Evolutionary conservation across 148 eudicot genomes (phyloP).

Genomic region (Rhododendron ovatum): DNA sequence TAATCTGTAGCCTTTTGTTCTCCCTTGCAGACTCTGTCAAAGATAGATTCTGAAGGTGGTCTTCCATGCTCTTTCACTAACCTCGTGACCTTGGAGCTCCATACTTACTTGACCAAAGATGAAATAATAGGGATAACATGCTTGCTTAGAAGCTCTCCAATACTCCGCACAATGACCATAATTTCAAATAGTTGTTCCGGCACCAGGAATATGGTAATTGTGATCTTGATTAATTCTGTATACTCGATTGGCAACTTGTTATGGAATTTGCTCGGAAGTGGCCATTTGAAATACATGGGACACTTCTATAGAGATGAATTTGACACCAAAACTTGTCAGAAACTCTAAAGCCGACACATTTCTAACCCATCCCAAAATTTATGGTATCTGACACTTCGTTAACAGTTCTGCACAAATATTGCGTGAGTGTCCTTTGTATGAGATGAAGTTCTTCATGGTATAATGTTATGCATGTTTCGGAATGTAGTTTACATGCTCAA

Average conservation of each 20-base stretch:
- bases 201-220: background rate
- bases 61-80: background rate
- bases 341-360: too few relatives aligned
- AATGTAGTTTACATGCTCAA: too few relatives aligned
- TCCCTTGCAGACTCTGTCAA: background rate
- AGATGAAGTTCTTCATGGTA: too few relatives aligned
- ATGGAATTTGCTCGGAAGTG: background rate
- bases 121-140: background rate
- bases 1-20: background rate
- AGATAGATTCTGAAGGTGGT: background rate
- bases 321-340: too few relatives aligned
- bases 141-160: conserved; percentile 2
- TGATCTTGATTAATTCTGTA: background rate
- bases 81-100: background rate
- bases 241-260: background rate
- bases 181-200: too few relatives aligned
- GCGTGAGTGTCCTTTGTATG: too few relatives aligned
- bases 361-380: too few relatives aligned
- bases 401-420: too few relatives aligned
- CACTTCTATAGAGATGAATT: too few relatives aligned
- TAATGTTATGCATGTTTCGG: too few relatives aligned
- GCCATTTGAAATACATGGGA: background rate
- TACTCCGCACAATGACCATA: background rate
- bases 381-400: too few relatives aligned
- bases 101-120: background rate